Base-by-base conservation (phyloP, 2,329 filamentous ascomycete genomes). In the Pleomassaria siparia region DNA sequence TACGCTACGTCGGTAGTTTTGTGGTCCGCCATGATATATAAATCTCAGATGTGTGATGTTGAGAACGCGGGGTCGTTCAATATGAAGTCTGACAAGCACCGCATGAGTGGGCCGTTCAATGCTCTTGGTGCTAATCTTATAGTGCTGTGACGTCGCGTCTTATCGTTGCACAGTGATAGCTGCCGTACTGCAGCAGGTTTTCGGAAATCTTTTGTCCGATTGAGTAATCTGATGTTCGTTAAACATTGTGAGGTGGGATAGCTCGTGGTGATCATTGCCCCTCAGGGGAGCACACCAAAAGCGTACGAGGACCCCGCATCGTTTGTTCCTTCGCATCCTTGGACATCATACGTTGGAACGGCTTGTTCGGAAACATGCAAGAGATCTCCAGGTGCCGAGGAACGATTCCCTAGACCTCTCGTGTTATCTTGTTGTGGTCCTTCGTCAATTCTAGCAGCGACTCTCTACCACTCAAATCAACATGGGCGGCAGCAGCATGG, bases 81-180 rank as follows among this genome's bases (percentile, higher is more conserved):
- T 28, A 32, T 35, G 26, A 28, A 33, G 47, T 39, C 30, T 16
- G 18, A 39, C 40, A 39, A 18, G 21, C 25, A 16, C 16, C 49
- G 35, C 40, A 20, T 11, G 15, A 30, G 13, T 39, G n/a, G n/a
- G 11, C 25, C 6, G 15, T 35, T 39, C 46, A 48, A 43, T 28
- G 20, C 21, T n/a, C 29, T 41, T 32, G 50, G 43, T 39, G 7
- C n/a, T 44, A 28, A 40, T 40, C 44, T 43, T 51, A 53, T 59
- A 54, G 43, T 29, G 43, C 40, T 33, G 44, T 50, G 30, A 59
- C 45, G 52, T 55, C 40, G 50, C 50, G 57, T 54, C 44, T 45
- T 49, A 50, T 51, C 44, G 48, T 51, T 57, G 40, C 50, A 55
- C 37, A 44, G 21, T 24, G n/a, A 4, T 18, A 5, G 22, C 39